Base-by-base conservation (phyloP, 1,139 yeast species). In the Kurtzmaniella quercitrusa region DNA sequence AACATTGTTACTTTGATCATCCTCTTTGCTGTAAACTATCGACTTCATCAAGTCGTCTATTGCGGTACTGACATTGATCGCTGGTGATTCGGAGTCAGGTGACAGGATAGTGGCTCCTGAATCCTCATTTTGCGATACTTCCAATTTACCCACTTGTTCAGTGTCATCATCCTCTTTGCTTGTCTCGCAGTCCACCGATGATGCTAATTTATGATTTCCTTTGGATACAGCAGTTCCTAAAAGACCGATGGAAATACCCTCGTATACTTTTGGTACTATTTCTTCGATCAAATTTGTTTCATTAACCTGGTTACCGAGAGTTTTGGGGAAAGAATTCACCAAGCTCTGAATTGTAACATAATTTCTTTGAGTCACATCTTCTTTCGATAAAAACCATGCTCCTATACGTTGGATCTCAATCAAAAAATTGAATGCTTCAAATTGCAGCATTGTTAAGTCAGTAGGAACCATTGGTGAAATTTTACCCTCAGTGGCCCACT, bases 1-100 rank as follows among this genome's bases (percentile, higher is more conserved):
- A 21, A 71, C 45, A 16, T 59, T 63, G 42, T 61, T 67, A 23
- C 41, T 47, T 18, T 56, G 52, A 3, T 59, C 60, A 36, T 62
- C 67, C 4, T 43, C 54, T 11, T 56, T 51, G 37, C 63, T 60
- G 41, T 57, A 60, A 21, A 66, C 67, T 28, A 44, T 43, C 1
- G 64, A 61, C 38, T 54, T 53, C 40, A 62, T 57, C 14, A 60
- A 44, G 2, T 42, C 22, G 20, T 42, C 39, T 15, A 50, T 34
- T 17, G 40, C 43, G 6, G 40, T 38, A 11, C 42, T 37, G 14
- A 30, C 17, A 30, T 9, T 14, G 30, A 12, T 26, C 12, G n/a
- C n/a, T n/a, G n/a, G n/a, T n/a, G n/a, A n/a, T n/a, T n/a, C n/a
- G n/a, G n/a, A n/a, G n/a, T n/a, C n/a, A n/a, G n/a, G n/a, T n/a